Percentiles rank a stretch among this genome's conserved stretches.
Evolutionary conservation across 2,329 filamentous ascomycete species (phyloP).

Genomic region (Aspergillus arachidicola): DNA sequence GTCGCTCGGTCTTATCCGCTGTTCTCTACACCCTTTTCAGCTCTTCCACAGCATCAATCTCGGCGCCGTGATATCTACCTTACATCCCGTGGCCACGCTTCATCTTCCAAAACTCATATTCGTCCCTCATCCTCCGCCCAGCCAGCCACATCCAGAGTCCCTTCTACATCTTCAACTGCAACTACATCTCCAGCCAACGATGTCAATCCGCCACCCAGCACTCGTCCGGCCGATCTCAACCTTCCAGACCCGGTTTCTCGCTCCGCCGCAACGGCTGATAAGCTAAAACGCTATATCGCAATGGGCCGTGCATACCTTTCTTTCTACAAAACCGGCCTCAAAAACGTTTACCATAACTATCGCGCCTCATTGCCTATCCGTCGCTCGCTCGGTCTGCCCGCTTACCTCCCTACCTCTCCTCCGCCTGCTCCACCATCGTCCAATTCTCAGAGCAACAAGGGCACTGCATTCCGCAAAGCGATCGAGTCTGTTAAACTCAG

Average conservation of each 20-base stretch:
- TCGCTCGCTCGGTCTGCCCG: conserved; percentile 32
- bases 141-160: conserved; percentile 14
- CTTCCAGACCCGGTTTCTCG: conserved; percentile 59
- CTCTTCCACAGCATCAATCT: not conserved
- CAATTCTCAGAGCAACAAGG: not conserved
- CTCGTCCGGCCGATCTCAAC: conserved; percentile 69
- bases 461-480: conserved; percentile 17
- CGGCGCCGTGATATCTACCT: not conserved
- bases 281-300: conserved; percentile 37
- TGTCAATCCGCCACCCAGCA: conserved; percentile 73
- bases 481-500: conserved; percentile 43
- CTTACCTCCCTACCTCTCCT: conserved; percentile 38
- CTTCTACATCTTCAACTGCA: conserved; percentile 22
- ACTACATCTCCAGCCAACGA: conserved; percentile 24
- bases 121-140: conserved; percentile 25
- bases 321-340: conserved; percentile 88
- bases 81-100: conserved; percentile 10
- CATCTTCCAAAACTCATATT: conserved; percentile 20
- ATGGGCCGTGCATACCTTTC: conserved; percentile 74
- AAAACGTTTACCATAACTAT: conserved; percentile 71
- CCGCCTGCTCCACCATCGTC: conserved; percentile 18
- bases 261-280: conserved; percentile 43
- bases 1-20: conserved; percentile 6
- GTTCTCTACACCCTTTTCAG: not conserved
- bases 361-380: conserved; percentile 37